A percentile compares a stretch with the other conserved stretches of the same genome.
Evolutionary conservation across 208 protist genomes (phyloP).

Genomic region (Crithidia brevicula): DNA sequence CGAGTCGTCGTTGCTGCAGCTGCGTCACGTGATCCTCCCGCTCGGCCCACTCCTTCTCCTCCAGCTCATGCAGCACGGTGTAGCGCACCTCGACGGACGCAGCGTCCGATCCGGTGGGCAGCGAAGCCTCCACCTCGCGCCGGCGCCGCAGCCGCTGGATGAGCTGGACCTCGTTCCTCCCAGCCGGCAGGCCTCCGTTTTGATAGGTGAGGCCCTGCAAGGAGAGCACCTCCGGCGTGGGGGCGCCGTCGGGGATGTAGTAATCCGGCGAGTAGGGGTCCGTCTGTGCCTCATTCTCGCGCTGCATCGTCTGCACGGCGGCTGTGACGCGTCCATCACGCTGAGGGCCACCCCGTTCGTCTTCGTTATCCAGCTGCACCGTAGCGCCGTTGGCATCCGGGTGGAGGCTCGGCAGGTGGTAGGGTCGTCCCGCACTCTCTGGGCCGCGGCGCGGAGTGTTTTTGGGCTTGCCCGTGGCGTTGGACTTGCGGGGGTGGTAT

Average conservation of each 20-base stretch:
- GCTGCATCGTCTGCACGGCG: slow-evolving; percentile 66
- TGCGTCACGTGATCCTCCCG: slow-evolving; percentile 78
- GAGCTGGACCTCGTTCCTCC: slow-evolving; percentile 84
- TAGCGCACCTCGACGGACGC: slow-evolving; percentile 56
- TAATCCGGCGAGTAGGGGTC: slow-evolving; percentile 90
- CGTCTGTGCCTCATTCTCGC: slow-evolving; percentile 92
- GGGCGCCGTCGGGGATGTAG: slow-evolving; percentile 66
- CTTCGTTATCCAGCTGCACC: not conserved
- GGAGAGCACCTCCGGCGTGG: slow-evolving; percentile 74
- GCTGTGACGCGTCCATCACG: slow-evolving; percentile 16
- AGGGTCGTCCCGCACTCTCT: slow-evolving; percentile 19
- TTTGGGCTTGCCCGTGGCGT: not conserved
- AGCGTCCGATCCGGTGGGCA: slow-evolving; percentile 55
- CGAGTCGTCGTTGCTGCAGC: slow-evolving; percentile 77
- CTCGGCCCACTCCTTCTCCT: slow-evolving; percentile 88
- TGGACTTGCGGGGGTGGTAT: not conserved
- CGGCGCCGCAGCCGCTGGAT: slow-evolving; percentile 90
- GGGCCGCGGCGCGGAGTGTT: slow-evolving; percentile 4
- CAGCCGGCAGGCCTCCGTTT: slow-evolving; percentile 74
- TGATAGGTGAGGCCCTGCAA: slow-evolving; percentile 69
- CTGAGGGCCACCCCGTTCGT: not conserved
- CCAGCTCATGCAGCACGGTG: slow-evolving; percentile 66
- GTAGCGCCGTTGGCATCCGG: not conserved
- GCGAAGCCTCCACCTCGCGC: slow-evolving; percentile 67
- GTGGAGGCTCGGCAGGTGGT: slow-evolving; percentile 47